phyloP scores from a whole-genome alignment of 345 rosid genomes.

The Aquilaria yunnanensis region DNA sequence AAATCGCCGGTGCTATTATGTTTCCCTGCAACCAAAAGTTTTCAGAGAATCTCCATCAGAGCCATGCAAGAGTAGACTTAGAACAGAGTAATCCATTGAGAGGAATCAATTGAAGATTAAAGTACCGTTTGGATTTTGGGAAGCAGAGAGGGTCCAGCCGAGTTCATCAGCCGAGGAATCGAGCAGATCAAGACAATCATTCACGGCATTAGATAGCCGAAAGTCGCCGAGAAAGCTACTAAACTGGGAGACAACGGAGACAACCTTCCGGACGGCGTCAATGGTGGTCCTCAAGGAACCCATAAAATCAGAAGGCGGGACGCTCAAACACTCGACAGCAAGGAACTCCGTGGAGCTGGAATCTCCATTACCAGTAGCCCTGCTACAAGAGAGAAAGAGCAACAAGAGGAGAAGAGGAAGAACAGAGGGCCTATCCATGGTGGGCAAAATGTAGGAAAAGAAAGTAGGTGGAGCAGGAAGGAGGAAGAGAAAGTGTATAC shows the following conservation, averaged over 20 bases:
- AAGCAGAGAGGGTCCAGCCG: conserved; percentile 52
- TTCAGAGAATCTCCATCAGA: background rate
- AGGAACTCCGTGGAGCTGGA: conserved; percentile 5
- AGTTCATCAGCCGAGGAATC: conserved; percentile 53
- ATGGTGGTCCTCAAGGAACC: conserved; percentile 33
- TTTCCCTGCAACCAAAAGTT: conserved; percentile 34
- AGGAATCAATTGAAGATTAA: background rate
- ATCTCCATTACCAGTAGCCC: too few species aligned
- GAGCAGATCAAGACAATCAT: conserved; percentile 66
- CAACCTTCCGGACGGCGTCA: conserved; percentile 27
- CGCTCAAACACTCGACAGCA: conserved; percentile 31
- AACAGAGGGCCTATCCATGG: background rate
- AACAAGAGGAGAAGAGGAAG: background rate
- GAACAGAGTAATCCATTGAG: background rate
- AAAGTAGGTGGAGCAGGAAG: conserved; percentile 3
- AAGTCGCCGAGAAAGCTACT: conserved; percentile 33
- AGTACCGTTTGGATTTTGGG: conserved; percentile 46
- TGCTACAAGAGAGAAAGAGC: background rate
- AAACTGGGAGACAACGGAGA: conserved; percentile 27
- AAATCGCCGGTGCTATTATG: conserved; percentile 62
- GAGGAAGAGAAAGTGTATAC: conserved; percentile 3
- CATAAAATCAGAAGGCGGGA: conserved; percentile 32
- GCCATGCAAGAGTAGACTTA: background rate
- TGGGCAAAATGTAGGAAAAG: background rate
- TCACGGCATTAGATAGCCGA: conserved; percentile 36